phyloP scores from a whole-genome alignment of 1,284 basidiomycete species.

The Moniliella sp. region DNA sequence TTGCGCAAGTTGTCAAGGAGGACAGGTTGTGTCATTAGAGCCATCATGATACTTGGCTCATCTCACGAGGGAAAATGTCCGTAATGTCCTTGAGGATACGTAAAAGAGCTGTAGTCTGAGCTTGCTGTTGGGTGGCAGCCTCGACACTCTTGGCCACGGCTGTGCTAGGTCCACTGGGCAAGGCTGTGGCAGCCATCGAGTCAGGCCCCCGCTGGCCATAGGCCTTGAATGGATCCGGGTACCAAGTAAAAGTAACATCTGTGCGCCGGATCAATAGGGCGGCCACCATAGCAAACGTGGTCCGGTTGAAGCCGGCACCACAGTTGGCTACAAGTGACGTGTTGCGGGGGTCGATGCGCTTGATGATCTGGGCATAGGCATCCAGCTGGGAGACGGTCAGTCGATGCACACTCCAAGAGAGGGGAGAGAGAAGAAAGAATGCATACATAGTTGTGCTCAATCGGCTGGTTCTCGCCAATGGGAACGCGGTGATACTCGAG shows the following conservation, averaged over 20 bases:
- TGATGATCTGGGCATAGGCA: conserved; percentile 65
- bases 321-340: conserved; percentile 84
- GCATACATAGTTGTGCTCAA: conserved; percentile 25
- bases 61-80: conserved; percentile 41
- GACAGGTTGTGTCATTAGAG: conserved; percentile 20
- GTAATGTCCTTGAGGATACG: conserved; percentile 65
- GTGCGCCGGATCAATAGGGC: conserved; percentile 68
- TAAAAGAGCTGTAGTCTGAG: conserved; percentile 57
- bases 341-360: conserved; percentile 53
- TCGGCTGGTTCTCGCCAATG: conserved; percentile 43
- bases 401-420: neutral
- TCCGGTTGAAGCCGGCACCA: conserved; percentile 85
- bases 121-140: conserved; percentile 49
- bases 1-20: conserved; percentile 21
- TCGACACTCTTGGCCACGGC: neutral
- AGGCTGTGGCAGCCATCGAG: too few relatives aligned
- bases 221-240: conserved; percentile 49
- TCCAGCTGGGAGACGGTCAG: conserved; percentile 56
- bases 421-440: neutral
- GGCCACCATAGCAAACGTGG: conserved; percentile 90
- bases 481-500: conserved; percentile 55
- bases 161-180: neutral
- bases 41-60: conserved; percentile 17
- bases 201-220: too few relatives aligned
- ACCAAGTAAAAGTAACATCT: conserved; percentile 55